Evolutionary conservation across 1,284 basidiomycete genomes (phyloP).

Genomic region (Coniophora puteana): DNA sequence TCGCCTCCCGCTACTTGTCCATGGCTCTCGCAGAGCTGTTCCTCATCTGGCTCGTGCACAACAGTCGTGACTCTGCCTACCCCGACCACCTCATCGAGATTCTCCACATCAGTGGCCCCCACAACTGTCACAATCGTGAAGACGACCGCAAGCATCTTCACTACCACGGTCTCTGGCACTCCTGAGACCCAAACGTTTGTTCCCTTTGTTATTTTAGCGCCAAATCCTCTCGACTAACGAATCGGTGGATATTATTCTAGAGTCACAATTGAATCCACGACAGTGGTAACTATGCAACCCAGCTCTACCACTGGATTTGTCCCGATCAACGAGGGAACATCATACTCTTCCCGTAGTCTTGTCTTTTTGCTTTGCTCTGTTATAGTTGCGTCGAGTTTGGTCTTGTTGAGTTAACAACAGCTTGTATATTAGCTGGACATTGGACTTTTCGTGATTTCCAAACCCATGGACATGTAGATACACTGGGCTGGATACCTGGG

Average conservation of each 20-base stretch:
- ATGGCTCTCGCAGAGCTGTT: slow-evolving; percentile 4
- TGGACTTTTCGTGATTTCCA: too few relatives aligned
- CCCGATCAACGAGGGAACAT: slow-evolving; percentile 20
- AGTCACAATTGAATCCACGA: slow-evolving; percentile 19
- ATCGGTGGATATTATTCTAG: slow-evolving; percentile 14
- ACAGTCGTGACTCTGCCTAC: slow-evolving; percentile 9
- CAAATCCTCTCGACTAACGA: slow-evolving; percentile 1
- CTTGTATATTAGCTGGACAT: background rate
- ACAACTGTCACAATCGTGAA: background rate
- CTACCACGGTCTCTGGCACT: too few relatives aligned
- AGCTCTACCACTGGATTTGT: slow-evolving; percentile 18
- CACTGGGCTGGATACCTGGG: too few relatives aligned
- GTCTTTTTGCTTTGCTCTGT: background rate
- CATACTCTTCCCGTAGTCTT: background rate
- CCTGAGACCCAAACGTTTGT: too few relatives aligned
- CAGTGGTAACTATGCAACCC: slow-evolving; percentile 13
- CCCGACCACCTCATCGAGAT: background rate
- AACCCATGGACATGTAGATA: too few relatives aligned
- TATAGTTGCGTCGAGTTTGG: background rate
- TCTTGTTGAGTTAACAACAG: background rate
- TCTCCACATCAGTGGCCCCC: background rate
- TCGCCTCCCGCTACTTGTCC: slow-evolving; percentile 22
- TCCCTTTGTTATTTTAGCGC: too few relatives aligned
- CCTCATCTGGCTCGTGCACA: background rate
- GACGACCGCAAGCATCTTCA: background rate